Evolutionary conservation across 257 asterid species (phyloP).

Genomic region (Oldenlandia corymbosa): DNA sequence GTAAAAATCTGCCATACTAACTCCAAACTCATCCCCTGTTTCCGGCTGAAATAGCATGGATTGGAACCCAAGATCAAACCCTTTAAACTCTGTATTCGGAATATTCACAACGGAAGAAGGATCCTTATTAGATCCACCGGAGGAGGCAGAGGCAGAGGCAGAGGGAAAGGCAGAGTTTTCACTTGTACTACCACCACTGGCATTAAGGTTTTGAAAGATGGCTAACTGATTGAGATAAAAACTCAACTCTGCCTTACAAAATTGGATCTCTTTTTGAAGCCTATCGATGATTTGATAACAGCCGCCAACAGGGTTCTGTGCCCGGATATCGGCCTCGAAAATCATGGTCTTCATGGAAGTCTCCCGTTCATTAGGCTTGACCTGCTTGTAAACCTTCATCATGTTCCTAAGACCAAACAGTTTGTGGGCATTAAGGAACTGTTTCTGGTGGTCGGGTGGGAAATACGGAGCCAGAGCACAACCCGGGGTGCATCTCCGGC

Average conservation of each 20-base stretch:
- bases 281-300: constrained; percentile 7
- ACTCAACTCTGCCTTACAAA: constrained; percentile 10
- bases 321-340: constrained; percentile 28
- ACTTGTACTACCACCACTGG: too few relatives aligned
- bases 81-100: too few relatives aligned
- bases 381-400: neutral
- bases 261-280: neutral
- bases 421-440: constrained; percentile 33
- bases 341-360: constrained; percentile 21
- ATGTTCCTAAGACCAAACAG: constrained; percentile 37
- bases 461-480: constrained; percentile 39
- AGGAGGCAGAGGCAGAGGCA: too few relatives aligned
- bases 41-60: too few relatives aligned
- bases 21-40: too few relatives aligned
- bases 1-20: too few relatives aligned
- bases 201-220: neutral
- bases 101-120: too few relatives aligned
- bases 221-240: constrained; percentile 7
- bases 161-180: too few relatives aligned
- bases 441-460: constrained; percentile 28
- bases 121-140: too few relatives aligned
- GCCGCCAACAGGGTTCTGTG: constrained; percentile 40
- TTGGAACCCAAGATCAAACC: too few relatives aligned
- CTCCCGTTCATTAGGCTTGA: constrained; percentile 1
- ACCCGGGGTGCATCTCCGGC: constrained; percentile 31